Conservation (phyloP, 2,329 filamentous ascomycete genomes). For the Pyricularia sp. region DNA sequence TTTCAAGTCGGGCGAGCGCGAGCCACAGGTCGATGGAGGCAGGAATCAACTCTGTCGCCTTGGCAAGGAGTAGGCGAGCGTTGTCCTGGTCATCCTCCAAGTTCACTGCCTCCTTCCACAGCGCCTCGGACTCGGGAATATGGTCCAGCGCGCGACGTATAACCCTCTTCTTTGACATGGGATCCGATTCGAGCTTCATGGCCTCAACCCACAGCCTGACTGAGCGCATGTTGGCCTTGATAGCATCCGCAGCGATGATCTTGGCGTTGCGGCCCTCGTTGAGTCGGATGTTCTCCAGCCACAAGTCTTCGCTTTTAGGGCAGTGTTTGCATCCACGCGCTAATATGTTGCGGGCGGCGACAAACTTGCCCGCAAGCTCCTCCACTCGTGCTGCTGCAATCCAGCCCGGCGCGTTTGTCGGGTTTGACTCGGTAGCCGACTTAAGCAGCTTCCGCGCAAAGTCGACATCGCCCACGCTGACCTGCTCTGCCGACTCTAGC, state of each 20-base stretch:
- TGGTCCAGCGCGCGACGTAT: constrained; percentile 85
- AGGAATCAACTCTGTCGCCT: constrained; percentile 92
- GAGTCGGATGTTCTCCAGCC: constrained; percentile 90
- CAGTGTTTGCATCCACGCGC: constrained; percentile 82
- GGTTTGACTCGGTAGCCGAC: constrained; percentile 95
- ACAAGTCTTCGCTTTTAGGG: constrained; percentile 88
- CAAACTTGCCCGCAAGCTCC: constrained; percentile 84
- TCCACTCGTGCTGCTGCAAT: constrained; percentile 90
- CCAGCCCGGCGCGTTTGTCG: constrained; percentile 90
- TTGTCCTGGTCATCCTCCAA: constrained; percentile 84
- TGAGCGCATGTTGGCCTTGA: constrained; percentile 82
- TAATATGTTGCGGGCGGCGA: constrained; percentile 81
- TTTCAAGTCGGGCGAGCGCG: constrained; percentile 81
- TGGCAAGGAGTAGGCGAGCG: constrained; percentile 80
- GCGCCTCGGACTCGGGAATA: constrained; percentile 83
- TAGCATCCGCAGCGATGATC: constrained; percentile 86
- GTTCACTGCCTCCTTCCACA: constrained; percentile 99
- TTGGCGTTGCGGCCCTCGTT: constrained; percentile 92
- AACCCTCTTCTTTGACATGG: constrained; percentile 82
- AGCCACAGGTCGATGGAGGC: constrained; percentile 93
- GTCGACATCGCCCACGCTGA: constrained; percentile 89
- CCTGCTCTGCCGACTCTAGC: constrained; percentile 69
- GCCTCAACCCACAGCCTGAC: constrained; percentile 91
- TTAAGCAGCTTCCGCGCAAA: constrained; percentile 87
- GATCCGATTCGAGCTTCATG: constrained; percentile 80